Evolutionary conservation across 202 grass and related monocot genomes (phyloP).

Genomic region (Brachypodium distachyon): DNA sequence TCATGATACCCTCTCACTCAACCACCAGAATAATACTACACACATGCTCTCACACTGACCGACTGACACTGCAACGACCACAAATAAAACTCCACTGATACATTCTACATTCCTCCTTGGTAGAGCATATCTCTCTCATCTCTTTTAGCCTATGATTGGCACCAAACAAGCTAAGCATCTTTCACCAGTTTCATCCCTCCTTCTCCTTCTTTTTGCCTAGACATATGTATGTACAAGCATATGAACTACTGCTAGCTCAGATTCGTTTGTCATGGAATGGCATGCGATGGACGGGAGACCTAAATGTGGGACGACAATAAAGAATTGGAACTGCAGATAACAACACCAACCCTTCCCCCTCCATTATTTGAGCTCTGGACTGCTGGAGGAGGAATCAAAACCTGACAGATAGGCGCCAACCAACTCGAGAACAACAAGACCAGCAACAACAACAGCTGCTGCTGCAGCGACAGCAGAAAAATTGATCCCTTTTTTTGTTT

Average conservation of each 20-base stretch:
- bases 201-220: background rate
- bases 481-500: no score
- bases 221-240: no score
- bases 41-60: background rate
- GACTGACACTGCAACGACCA: background rate
- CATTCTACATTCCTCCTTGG: background rate
- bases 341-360: constrained; percentile 10
- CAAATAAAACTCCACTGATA: background rate
- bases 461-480: background rate
- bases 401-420: constrained; percentile 46
- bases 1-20: constrained; percentile 12
- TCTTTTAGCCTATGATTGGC: background rate
- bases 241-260: background rate
- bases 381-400: background rate
- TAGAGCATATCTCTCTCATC: no score
- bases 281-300: background rate
- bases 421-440: constrained; percentile 6
- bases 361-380: constrained; percentile 12
- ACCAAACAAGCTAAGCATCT: background rate
- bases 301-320: constrained; percentile 8
- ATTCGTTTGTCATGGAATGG: background rate
- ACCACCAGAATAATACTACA: constrained; percentile 15
- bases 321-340: constrained; percentile 4
- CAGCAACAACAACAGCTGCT: background rate
- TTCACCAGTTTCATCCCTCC: background rate